A percentile compares a stretch with the other conserved stretches of the same genome.
phyloP scores from a whole-genome alignment of 305 asterid species.

The Solanum chacoense region DNA sequence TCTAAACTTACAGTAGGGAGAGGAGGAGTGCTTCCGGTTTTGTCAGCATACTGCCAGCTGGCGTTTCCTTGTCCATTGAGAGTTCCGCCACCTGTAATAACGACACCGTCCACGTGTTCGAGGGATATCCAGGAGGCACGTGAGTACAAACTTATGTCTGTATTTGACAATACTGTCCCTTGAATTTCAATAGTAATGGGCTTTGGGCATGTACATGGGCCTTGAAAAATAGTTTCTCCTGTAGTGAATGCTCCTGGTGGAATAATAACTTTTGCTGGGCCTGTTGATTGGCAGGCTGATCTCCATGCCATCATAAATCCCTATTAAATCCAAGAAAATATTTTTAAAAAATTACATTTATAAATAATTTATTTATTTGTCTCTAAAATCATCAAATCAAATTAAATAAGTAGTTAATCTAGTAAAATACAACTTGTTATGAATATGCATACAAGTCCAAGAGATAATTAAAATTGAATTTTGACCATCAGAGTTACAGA shows the following conservation, averaged over 20 bases:
- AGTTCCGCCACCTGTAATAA: conserved; percentile 41
- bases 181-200: conserved; percentile 33
- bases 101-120: conserved; percentile 13
- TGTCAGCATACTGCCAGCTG: conserved; percentile 24
- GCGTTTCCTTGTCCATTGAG: conserved; percentile 32
- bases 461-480: neutral
- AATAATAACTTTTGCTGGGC: conserved; percentile 29
- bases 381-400: neutral
- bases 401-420: neutral
- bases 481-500: neutral
- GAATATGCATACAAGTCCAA: neutral
- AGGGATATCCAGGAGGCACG: conserved; percentile 27
- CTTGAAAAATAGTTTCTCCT: conserved; percentile 37
- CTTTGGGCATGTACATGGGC: conserved; percentile 39
- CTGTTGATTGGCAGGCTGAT: conserved; percentile 34
- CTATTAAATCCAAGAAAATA: neutral
- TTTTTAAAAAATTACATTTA: no score
- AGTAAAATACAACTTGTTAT: neutral
- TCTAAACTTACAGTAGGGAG: conserved; percentile 38
- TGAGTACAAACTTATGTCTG: conserved; percentile 33
- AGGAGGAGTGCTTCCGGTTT: neutral
- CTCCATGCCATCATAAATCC: conserved; percentile 41
- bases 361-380: no score
- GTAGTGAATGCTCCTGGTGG: conserved; percentile 30
- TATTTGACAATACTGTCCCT: conserved; percentile 28